phyloP scores from a whole-genome alignment of 768 basidiomycete species.

The Lyophyllum shimeji region DNA sequence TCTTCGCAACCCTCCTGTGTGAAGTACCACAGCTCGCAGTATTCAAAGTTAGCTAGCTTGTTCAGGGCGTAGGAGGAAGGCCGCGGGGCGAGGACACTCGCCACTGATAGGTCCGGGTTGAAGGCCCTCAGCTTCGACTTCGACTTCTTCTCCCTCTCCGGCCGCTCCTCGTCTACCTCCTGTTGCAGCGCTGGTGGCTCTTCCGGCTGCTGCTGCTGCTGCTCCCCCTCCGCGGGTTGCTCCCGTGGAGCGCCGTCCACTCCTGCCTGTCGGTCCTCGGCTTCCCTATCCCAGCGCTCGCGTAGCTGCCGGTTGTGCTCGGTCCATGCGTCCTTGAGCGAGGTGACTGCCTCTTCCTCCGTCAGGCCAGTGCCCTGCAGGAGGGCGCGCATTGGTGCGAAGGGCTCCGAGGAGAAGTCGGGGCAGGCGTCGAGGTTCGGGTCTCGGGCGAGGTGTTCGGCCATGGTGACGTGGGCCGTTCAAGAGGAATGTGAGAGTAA shows the following conservation, averaged over 20 bases:
- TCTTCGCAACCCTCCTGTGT: neutral
- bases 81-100: neutral
- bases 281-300: neutral
- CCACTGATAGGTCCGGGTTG: neutral
- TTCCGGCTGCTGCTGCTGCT: neutral
- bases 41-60: neutral
- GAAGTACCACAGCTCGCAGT: neutral
- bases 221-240: neutral
- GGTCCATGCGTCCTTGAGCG: neutral
- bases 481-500: neutral
- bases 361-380: neutral
- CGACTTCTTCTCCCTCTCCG: neutral
- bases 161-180: neutral
- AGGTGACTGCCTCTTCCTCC: neutral
- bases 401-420: neutral
- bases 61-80: conserved; percentile 4
- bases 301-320: neutral
- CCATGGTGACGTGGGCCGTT: neutral
- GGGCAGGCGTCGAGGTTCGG: conserved; percentile 3
- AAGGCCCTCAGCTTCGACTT: neutral
- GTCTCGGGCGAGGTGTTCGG: neutral
- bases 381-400: neutral
- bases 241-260: neutral
- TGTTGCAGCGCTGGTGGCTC: neutral
- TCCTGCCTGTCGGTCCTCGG: neutral